These are phyloP conservation scores for Coleophoma cylindrospora DNA, from an alignment of 2,329 filamentous ascomycete genomes.

Conservation along the genomic window DNA sequence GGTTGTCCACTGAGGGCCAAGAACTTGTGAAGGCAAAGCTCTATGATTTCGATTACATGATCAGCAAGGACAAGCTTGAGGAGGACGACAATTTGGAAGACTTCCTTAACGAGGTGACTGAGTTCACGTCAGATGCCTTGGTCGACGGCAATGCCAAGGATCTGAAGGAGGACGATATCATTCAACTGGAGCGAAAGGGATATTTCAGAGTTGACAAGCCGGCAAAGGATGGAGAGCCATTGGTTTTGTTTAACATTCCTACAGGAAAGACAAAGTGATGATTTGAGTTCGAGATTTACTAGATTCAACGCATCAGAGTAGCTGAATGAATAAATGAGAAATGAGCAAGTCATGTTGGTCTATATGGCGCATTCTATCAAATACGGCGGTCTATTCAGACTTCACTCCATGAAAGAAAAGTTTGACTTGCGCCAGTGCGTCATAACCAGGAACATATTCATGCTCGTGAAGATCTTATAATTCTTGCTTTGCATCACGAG, in stretches of 20 bases:
- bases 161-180: constrained; percentile 83
- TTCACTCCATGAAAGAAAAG: no score
- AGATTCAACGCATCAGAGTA: not conserved
- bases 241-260: constrained; percentile 65
- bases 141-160: constrained; percentile 77
- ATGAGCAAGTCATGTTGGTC: not conserved
- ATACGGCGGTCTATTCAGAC: no score
- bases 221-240: constrained; percentile 51
- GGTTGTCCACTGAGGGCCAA: constrained; percentile 74
- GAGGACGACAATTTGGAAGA: constrained; percentile 84
- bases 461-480: no score
- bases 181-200: constrained; percentile 91
- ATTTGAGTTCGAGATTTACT: not conserved
- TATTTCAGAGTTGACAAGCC: constrained; percentile 80
- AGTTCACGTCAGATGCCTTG: constrained; percentile 67
- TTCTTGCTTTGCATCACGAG: no score
- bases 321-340: not conserved
- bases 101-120: constrained; percentile 69
- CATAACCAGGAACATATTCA: no score
- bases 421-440: no score
- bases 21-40: constrained; percentile 77
- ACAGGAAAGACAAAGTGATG: constrained; percentile 50
- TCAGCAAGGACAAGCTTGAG: constrained; percentile 91
- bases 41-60: constrained; percentile 91
- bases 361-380: no score